Evolutionary conservation across 768 basidiomycete species (phyloP).

Genomic region (Lepiota venenata): DNA sequence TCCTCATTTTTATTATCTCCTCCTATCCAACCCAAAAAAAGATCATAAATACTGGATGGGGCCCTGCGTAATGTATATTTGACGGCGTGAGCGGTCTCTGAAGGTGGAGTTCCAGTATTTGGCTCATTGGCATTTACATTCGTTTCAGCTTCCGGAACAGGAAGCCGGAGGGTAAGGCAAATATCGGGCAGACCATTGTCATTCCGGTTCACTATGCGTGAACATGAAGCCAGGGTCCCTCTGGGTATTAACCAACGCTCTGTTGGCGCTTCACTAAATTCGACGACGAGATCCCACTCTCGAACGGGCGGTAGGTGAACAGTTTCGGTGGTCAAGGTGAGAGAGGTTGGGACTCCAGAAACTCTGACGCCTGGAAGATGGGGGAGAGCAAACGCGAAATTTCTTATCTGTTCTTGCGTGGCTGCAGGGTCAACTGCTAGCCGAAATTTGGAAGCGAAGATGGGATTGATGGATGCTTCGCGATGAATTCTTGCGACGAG

Average conservation of each 20-base stretch:
- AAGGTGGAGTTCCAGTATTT: constrained; percentile 9
- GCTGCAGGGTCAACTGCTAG: constrained; percentile 8
- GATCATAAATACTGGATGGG: constrained; percentile 51
- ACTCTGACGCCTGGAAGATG: constrained; percentile 6
- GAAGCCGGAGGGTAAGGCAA: constrained; percentile 28
- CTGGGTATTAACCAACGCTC: constrained; percentile 73
- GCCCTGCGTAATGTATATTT: constrained; percentile 35
- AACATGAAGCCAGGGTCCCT: constrained; percentile 23
- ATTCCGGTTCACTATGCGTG: constrained; percentile 4
- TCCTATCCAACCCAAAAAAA: constrained; percentile 59
- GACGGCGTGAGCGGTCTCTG: constrained; percentile 13
- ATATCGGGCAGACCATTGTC: background rate
- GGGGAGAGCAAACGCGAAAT: constrained; percentile 8
- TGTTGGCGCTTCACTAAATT: constrained; percentile 58
- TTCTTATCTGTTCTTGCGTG: constrained; percentile 12
- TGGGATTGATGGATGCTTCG: constrained; percentile 10
- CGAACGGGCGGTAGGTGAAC: constrained; percentile 31
- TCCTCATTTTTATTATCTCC: constrained; percentile 47
- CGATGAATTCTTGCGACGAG: constrained; percentile 8
- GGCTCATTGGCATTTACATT: background rate
- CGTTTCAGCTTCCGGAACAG: constrained; percentile 30
- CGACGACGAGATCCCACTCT: constrained; percentile 71
- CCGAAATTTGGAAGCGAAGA: constrained; percentile 10
- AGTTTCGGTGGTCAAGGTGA: constrained; percentile 6
- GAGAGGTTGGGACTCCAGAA: constrained; percentile 8